Evolutionary conservation across 495 filamentous ascomycete genomes (phyloP).

Genomic region (Xylaria cubensis): DNA sequence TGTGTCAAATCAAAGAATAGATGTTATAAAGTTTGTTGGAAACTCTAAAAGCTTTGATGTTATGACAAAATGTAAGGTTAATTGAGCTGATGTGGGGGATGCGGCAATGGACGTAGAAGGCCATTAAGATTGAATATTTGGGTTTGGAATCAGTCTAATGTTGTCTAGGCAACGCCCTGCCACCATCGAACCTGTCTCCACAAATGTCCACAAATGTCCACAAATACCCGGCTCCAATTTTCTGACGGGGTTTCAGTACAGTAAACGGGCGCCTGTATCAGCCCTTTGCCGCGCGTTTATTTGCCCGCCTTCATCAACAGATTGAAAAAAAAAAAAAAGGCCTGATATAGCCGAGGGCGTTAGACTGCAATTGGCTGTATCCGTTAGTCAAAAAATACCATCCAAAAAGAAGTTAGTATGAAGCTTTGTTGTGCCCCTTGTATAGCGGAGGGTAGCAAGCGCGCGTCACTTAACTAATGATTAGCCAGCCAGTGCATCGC

Average conservation of each 20-base stretch:
- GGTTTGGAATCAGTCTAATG: background rate
- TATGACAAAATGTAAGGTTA: background rate
- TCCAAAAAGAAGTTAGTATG: too few species aligned
- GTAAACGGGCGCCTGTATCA: too few species aligned
- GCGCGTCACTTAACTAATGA: too few species aligned
- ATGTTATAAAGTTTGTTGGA: background rate
- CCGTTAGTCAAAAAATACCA: too few species aligned
- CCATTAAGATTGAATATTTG: constrained; percentile 19
- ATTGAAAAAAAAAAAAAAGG: too few species aligned
- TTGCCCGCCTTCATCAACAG: background rate
- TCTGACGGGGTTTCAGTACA: background rate
- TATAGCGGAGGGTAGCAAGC: too few species aligned
- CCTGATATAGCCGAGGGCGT: too few species aligned
- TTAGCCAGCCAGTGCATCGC: too few species aligned
- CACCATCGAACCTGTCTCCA: background rate
- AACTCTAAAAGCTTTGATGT: background rate
- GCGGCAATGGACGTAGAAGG: background rate
- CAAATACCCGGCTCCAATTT: background rate
- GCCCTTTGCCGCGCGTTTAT: constrained; percentile 20
- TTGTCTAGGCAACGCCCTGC: constrained; percentile 25
- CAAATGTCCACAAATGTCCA: constrained; percentile 11
- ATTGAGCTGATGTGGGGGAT: constrained; percentile 11
- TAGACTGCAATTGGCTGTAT: too few species aligned
- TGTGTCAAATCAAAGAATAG: background rate
- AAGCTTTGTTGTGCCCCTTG: too few species aligned